phyloP scores from a whole-genome alignment of 1,284 basidiomycete genomes.

The Mycena citricolor region DNA sequence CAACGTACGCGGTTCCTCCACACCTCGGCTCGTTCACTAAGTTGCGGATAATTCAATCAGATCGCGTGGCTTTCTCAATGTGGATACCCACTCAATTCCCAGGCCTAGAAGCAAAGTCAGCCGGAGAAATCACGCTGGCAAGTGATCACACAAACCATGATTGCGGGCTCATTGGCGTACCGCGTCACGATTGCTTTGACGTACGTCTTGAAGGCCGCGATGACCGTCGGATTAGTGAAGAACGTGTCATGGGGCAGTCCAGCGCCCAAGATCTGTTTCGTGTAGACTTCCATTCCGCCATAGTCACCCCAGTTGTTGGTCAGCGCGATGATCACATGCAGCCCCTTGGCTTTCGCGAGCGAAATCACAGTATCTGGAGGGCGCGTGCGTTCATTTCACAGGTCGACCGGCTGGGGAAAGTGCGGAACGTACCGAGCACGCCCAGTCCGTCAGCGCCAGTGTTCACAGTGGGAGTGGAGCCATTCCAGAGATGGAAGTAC shows the following conservation, averaged over 20 bases:
- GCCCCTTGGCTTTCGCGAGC: constrained; percentile 46
- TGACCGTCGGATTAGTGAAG: constrained; percentile 36
- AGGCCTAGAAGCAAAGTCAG: background rate
- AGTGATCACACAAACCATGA: constrained; percentile 49
- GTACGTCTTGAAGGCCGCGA: constrained; percentile 49
- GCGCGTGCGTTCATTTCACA: background rate
- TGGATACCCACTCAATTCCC: constrained; percentile 19
- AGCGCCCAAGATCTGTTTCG: constrained; percentile 32
- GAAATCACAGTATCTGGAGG: constrained; percentile 43
- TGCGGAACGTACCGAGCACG: constrained; percentile 44
- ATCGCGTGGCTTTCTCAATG: no score
- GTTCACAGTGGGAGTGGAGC: constrained; percentile 45
- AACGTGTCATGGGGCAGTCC: background rate
- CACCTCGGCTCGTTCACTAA: constrained; percentile 40
- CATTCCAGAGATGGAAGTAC: constrained; percentile 53
- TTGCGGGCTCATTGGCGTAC: constrained; percentile 48
- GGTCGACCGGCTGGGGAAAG: background rate
- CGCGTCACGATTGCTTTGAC: constrained; percentile 48
- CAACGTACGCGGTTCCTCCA: constrained; percentile 28
- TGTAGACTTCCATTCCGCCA: constrained; percentile 54
- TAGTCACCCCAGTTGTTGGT: constrained; percentile 48
- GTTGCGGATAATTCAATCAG: background rate
- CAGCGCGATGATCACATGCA: constrained; percentile 49
- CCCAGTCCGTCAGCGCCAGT: constrained; percentile 48
- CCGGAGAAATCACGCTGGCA: background rate